Conservation (phyloP, 1,139 yeast genomes). For the Yamadazyma taylorii region DNA sequence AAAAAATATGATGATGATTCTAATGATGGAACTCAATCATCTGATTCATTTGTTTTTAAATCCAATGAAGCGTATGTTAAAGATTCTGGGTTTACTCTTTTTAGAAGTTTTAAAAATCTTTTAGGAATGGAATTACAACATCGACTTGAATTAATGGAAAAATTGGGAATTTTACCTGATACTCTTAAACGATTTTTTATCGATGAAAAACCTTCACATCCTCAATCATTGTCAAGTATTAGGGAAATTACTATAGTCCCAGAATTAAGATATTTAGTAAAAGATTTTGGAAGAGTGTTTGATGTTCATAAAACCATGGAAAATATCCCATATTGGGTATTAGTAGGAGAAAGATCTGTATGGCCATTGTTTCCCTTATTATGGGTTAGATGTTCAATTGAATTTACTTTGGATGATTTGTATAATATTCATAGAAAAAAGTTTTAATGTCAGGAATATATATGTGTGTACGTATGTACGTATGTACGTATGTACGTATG, state of each 20-base stretch:
- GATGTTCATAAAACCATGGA: conserved; percentile 70
- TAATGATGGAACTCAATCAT: conserved; percentile 16
- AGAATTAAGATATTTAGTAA: conserved; percentile 64
- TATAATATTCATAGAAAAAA: conserved; percentile 51
- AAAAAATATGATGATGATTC: conserved; percentile 9
- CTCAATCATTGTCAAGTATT: conserved; percentile 50
- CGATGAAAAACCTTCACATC: conserved; percentile 82
- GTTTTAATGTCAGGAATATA: no score
- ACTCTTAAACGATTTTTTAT: conserved; percentile 74
- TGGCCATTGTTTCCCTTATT: conserved; percentile 90
- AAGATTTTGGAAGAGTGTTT: conserved; percentile 69
- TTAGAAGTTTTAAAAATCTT: conserved; percentile 37
- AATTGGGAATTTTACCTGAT: conserved; percentile 72
- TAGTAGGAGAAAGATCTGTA: conserved; percentile 87
- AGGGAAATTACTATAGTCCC: conserved; percentile 90
- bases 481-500: no score
- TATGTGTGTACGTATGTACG: no score
- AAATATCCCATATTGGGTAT: conserved; percentile 85
- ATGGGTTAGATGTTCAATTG: conserved; percentile 88
- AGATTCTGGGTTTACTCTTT: conserved; percentile 32
- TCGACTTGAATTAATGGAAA: conserved; percentile 75
- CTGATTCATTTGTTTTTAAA: conserved; percentile 1
- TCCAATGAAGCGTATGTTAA: conserved; percentile 27
- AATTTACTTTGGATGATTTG: conserved; percentile 80
- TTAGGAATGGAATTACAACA: conserved; percentile 73